Evolutionary conservation across 345 rosid species (phyloP).

Genomic region (Schrenkiella parvula): DNA sequence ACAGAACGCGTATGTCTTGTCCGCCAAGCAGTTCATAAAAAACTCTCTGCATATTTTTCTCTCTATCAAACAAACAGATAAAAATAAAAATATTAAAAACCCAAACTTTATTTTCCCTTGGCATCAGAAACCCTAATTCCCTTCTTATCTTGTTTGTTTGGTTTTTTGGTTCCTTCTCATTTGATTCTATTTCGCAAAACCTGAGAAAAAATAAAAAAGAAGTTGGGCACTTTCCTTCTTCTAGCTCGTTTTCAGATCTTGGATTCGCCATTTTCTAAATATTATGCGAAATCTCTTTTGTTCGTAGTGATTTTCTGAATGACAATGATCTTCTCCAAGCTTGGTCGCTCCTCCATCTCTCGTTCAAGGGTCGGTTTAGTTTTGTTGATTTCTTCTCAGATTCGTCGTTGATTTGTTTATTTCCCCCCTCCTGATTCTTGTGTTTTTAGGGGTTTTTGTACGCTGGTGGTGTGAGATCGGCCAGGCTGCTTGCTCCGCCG

Average conservation of each 20-base stretch:
- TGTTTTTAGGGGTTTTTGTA: slow-evolving; percentile 3
- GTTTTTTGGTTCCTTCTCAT: neutral
- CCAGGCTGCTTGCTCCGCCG: slow-evolving; percentile 15
- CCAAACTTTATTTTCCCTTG: neutral
- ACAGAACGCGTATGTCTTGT: neutral
- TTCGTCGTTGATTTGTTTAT: neutral
- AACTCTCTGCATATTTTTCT: neutral
- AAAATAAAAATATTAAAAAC: neutral
- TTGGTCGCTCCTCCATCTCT: slow-evolving; percentile 28
- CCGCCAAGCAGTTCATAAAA: neutral
- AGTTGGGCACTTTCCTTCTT: neutral
- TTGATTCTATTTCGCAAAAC: neutral
- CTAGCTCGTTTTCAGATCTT: slow-evolving; percentile 7
- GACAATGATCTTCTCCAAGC: slow-evolving; percentile 33
- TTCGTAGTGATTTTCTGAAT: neutral
- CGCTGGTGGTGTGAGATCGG: slow-evolving; percentile 29
- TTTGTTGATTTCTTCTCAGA: neutral
- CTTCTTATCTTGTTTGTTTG: neutral
- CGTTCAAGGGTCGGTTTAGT: slow-evolving; percentile 23
- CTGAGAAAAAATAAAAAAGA: neutral
- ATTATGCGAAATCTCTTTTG: slow-evolving; percentile 18
- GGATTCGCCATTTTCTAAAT: neutral
- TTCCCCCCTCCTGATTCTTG: neutral
- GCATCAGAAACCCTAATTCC: slow-evolving; percentile 11
- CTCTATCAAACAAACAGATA: neutral